Evolutionary conservation across 257 asterid genomes (phyloP).

Genomic region (Eustoma russellianum): DNA sequence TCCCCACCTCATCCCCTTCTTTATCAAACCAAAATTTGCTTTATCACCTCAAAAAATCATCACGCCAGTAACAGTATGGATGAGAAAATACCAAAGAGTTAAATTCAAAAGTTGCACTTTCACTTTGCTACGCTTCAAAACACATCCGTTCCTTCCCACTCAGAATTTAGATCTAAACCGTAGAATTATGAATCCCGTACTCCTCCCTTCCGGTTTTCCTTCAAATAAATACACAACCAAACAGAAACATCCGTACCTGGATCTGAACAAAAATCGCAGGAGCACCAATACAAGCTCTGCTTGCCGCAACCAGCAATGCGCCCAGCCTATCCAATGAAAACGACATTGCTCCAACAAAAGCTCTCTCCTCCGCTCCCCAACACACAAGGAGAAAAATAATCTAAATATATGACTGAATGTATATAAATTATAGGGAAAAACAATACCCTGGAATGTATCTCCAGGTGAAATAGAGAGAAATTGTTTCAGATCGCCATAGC

Average conservation of each 20-base stretch:
- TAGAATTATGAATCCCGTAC: neutral
- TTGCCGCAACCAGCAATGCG: slow-evolving; percentile 48
- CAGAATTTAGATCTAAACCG: too few relatives aligned
- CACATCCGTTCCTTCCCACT: too few relatives aligned
- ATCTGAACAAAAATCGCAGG: slow-evolving; percentile 71
- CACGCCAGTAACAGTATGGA: neutral
- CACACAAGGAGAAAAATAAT: neutral
- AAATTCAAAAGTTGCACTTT: neutral
- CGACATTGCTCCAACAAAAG: slow-evolving; percentile 33
- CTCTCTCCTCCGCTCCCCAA: neutral
- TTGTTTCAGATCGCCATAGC: slow-evolving; percentile 39
- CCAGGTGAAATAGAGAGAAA: neutral
- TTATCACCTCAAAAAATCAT: neutral
- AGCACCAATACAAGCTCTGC: slow-evolving; percentile 67
- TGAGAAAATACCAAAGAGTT: neutral
- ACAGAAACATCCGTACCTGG: slow-evolving; percentile 45
- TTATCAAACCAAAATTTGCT: neutral
- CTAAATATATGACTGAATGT: slow-evolving; percentile 1
- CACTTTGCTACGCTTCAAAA: too few relatives aligned
- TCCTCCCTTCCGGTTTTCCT: neutral
- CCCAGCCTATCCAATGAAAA: slow-evolving; percentile 48
- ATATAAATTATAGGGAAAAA: slow-evolving; percentile 26
- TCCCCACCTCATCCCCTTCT: neutral
- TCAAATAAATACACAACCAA: neutral
- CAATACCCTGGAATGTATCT: slow-evolving; percentile 28